Conservation (phyloP, 1,139 yeast species). For the Geotrichum cucujoidarum region DNA sequence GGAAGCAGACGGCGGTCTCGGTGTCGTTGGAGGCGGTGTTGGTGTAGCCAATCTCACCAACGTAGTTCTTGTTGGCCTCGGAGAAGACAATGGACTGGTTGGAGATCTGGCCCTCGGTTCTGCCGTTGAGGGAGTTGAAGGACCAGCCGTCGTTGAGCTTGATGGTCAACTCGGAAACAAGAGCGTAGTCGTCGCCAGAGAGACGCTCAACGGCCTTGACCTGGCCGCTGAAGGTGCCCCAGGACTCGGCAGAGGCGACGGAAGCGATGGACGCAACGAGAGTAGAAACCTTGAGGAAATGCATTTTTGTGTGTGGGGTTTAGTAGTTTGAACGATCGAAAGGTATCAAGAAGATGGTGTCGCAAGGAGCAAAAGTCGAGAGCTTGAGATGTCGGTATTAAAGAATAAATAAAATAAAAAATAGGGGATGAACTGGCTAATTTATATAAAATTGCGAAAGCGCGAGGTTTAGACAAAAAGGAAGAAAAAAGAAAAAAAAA, state of each 20-base stretch:
- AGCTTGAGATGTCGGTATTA: background rate
- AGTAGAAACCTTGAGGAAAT: slow-evolving; percentile 1
- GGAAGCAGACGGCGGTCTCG: slow-evolving; percentile 16
- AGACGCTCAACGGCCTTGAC: slow-evolving; percentile 14
- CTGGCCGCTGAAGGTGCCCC: slow-evolving; percentile 20
- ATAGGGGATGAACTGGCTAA: background rate
- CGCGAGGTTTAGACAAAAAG: background rate
- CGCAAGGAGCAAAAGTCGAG: no score
- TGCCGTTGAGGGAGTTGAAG: slow-evolving; percentile 17
- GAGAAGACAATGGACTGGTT: slow-evolving; percentile 19
- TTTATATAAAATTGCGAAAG: background rate
- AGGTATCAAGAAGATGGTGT: no score
- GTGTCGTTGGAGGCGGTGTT: slow-evolving; percentile 16
- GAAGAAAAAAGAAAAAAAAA: background rate
- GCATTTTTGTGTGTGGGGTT: no score
- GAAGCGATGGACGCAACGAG: slow-evolving; percentile 8
- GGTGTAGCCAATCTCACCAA: slow-evolving; percentile 18
- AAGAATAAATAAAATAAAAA: background rate
- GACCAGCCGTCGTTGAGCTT: slow-evolving; percentile 16
- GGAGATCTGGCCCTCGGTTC: slow-evolving; percentile 19
- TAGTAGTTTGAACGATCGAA: no score
- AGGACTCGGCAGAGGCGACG: slow-evolving; percentile 12
- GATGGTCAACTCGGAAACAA: slow-evolving; percentile 16
- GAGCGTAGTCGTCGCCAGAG: slow-evolving; percentile 10
- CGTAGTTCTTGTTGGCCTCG: slow-evolving; percentile 18